Percentiles rank a stretch among this genome's conserved stretches.
Conservation (phyloP, 1,284 basidiomycete genomes). For the Apiotrichum montevideense region DNA sequence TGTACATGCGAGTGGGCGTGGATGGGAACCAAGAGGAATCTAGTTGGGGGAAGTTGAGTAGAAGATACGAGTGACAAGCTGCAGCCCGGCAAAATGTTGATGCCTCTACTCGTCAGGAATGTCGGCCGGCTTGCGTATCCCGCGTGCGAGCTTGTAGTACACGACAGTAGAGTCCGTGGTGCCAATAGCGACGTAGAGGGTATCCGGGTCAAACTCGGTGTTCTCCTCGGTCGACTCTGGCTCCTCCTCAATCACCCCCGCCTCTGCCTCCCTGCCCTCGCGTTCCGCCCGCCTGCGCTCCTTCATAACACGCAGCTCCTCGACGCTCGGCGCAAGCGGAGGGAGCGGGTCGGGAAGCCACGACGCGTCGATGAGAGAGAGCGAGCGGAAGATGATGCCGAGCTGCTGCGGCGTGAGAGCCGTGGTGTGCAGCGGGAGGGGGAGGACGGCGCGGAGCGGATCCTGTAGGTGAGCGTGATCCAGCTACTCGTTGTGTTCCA, state of each 20-base stretch:
- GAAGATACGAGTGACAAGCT: too few relatives aligned
- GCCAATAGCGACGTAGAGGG: conserved; percentile 44
- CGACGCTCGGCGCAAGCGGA: conserved; percentile 24
- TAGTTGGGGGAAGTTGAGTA: too few relatives aligned
- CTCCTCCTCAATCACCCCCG: not conserved
- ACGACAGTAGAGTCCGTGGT: conserved; percentile 46
- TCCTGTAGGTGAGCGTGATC: conserved; percentile 24
- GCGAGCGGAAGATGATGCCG: conserved; percentile 29
- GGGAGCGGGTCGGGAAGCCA: conserved; percentile 25
- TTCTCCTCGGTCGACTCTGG: not conserved
- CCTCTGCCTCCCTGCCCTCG: not conserved
- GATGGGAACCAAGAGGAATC: too few relatives aligned
- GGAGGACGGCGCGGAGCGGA: conserved; percentile 40
- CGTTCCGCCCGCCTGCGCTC: not conserved
- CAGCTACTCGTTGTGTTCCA: too few relatives aligned
- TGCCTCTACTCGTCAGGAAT: conserved; percentile 44
- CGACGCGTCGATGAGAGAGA: conserved; percentile 14
- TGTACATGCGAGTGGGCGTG: too few relatives aligned
- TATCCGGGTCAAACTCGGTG: conserved; percentile 34
- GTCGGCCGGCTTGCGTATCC: conserved; percentile 48
- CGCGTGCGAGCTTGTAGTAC: conserved; percentile 47
- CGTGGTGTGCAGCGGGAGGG: conserved; percentile 41
- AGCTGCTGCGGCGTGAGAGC: conserved; percentile 38
- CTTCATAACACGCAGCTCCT: conserved; percentile 19
- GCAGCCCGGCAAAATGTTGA: too few relatives aligned